Base-by-base conservation (phyloP, 257 asterid species). In the Apocynum venetum region DNA sequence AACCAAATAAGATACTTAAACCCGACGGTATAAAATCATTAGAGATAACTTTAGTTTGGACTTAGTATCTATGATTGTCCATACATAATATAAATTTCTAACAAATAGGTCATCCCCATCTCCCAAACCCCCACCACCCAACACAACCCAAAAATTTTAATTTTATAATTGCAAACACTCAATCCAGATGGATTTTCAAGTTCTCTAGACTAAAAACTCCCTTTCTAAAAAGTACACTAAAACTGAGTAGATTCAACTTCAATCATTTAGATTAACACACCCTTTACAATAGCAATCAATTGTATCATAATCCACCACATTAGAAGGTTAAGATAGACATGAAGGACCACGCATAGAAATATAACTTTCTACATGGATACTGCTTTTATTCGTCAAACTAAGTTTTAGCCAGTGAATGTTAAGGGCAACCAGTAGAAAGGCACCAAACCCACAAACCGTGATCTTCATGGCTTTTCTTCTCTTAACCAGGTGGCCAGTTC, bases 401-500 rank as follows among this genome's bases (percentile, higher is more conserved):
- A 36, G 71, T 13, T 36, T 60, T 0, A 40, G 71, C 12, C 3
- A 43, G 47, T 6, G 5, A 8, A 66, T 9, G 67, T 8, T 60
- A 12, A 8, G 17, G 67, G 17, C 10, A 63, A 11, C 49, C 31
- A 5, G 1, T 41, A 40, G 13, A 51, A n/a, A 41, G 25, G 44
- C 78, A 55, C 43, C 35, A 19, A 9, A 59, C 61, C 81, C 64
- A 3, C 7, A 49, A 46, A 19, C 56, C 19, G 4, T 36, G 71
- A 20, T 48, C 0, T n/a, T 20, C 60, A 36, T 19, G 10, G 48
- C 49, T 41, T 3, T 15, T 35, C 5, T 46, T 6, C 51, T 66
- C 38, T 89, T 92, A 92, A 78, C 98, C 98, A 11, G 98, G 98
- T 12, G 98, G 98, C 98, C 98, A 95, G 89, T 92, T 95, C 98